These are phyloP conservation scores for Tulasnella sp. DNA, from an alignment of 768 basidiomycete species.

Conservation along the genomic window DNA sequence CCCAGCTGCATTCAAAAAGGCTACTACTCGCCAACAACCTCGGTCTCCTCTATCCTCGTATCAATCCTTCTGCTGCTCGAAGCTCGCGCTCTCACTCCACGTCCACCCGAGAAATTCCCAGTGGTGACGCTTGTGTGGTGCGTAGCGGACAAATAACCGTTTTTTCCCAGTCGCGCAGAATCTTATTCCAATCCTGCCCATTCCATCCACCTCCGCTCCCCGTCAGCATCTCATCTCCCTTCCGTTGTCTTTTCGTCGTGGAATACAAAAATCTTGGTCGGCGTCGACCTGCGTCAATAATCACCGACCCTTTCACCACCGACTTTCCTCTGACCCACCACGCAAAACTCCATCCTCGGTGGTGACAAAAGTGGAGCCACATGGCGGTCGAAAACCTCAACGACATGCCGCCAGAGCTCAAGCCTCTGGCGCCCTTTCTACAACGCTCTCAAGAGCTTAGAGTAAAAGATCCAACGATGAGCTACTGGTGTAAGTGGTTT, in stretches of 20 bases:
- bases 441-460: conserved; percentile 85
- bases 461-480: conserved; percentile 69
- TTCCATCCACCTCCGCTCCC: not conserved
- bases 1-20: not conserved
- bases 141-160: not conserved
- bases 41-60: not conserved
- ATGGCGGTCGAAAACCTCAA: conserved; percentile 2
- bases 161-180: not conserved
- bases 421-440: conserved; percentile 60
- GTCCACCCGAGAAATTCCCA: not conserved
- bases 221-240: not conserved
- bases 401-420: conserved; percentile 26
- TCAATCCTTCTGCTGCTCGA: not conserved
- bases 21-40: not conserved
- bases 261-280: not conserved
- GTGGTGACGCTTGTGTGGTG: not conserved
- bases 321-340: not conserved
- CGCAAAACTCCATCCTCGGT: not conserved
- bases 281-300: not conserved
- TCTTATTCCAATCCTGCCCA: not conserved
- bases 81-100: not conserved
- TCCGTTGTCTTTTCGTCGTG: not conserved
- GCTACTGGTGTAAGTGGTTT: conserved; percentile 81
- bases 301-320: not conserved
- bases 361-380: not conserved